Base-by-base conservation (phyloP, 2,329 filamentous ascomycete genomes). In the Colletotrichum truncatum region DNA sequence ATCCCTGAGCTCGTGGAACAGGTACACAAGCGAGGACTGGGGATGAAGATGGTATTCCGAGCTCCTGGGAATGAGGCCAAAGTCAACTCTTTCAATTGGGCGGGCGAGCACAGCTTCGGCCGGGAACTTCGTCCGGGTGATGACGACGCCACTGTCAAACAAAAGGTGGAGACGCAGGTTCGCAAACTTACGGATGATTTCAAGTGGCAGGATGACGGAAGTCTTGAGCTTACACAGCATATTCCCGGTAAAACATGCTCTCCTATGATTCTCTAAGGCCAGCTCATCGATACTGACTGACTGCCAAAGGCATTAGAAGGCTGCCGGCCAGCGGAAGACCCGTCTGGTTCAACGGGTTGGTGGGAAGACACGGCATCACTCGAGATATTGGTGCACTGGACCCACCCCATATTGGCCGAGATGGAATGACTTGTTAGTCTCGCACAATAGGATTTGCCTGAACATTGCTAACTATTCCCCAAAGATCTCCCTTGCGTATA, bases 81-180 rank as follows among this genome's bases (percentile, higher is more conserved):
- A 26, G 57, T 63, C 21, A 70, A 70, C 32, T 52, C 54, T 7
- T 70, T 69, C 51, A 70, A 65, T 8, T 70, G 64, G 64, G 59
- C 64, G 1, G 59, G 64, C 14, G 32, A 66, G 53, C 59, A 57
- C 72, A 10, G 74, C 70, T 57, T 77, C 72, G 9, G 73, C 65
- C 5, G 76, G 63, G 3, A 77, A 64, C 39, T 77, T 67, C 51
- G 74, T 67, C 14, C 73, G 60, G 10, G 23, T 3, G 66, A 69
- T 9, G 58, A 68, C 25, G 61, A 64, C 4, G 46, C 18, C 25
- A 66, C 61, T 2, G 61, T 7, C 9, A 51, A 39, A 18, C 18
- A 49, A 4, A 68, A 69, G 39, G 62, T 63, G 1, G 67, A 69
- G 51, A 64, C 57, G 51, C 67, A 69, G 45, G 66, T 69, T 16